These are phyloP conservation scores for Komagataea norvegica DNA, from an alignment of 1,139 yeast genomes.

Conservation along the genomic window DNA sequence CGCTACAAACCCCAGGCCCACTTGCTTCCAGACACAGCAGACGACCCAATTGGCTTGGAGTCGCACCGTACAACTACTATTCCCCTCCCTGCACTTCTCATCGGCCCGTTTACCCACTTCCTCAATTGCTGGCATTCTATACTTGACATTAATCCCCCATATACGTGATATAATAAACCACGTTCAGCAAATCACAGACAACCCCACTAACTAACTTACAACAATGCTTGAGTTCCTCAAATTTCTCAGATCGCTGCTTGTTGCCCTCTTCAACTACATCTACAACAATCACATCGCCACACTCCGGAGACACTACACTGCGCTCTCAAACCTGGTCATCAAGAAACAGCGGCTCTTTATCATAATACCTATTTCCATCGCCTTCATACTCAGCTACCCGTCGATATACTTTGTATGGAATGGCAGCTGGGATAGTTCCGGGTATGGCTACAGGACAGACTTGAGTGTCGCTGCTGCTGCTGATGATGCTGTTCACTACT, in stretches of 20 bases:
- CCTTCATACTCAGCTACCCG: slow-evolving; percentile 51
- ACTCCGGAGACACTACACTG: slow-evolving; percentile 24
- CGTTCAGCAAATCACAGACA: no score
- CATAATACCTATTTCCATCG: slow-evolving; percentile 45
- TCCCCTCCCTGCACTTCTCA: no score
- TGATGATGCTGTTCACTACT: not conserved
- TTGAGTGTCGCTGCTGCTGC: slow-evolving; percentile 11
- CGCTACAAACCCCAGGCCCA: no score
- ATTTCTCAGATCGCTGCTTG: slow-evolving; percentile 19
- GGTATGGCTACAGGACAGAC: slow-evolving; percentile 6
- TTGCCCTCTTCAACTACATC: slow-evolving; percentile 15
- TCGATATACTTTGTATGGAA: slow-evolving; percentile 33
- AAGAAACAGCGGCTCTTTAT: slow-evolving; percentile 41
- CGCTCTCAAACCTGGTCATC: slow-evolving; percentile 30
- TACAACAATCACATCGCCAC: slow-evolving; percentile 14
- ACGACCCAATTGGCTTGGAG: no score
- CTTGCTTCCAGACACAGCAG: no score
- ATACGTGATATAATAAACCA: no score
- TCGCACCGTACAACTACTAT: no score
- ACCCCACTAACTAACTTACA: no score
- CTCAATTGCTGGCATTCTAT: not conserved
- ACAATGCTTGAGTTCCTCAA: slow-evolving; percentile 24
- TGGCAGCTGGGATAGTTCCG: not conserved
- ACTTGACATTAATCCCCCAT: not conserved
- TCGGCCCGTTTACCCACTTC: no score